Conservation (phyloP, 768 basidiomycete species). For the Gautieria morchelliformis region DNA sequence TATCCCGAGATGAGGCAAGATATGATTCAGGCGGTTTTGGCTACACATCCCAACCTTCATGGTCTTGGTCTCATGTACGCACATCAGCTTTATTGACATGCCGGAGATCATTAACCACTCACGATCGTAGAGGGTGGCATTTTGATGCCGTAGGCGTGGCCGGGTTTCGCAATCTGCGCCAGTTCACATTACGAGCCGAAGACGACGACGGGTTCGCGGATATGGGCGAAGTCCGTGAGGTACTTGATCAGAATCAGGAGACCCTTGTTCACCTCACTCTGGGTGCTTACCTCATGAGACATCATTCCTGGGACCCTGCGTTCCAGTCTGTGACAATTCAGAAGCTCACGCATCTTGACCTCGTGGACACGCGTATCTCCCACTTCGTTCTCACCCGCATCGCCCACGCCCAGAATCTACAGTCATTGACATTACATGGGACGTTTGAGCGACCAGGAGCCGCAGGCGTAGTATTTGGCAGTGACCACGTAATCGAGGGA, state of each 20-base stretch:
- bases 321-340: slow-evolving; percentile 56
- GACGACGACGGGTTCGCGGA: slow-evolving; percentile 65
- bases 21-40: slow-evolving; percentile 49
- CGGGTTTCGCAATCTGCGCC: slow-evolving; percentile 47
- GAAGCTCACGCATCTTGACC: slow-evolving; percentile 59
- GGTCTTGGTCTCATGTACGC: slow-evolving; percentile 51
- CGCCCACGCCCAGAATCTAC: slow-evolving; percentile 49
- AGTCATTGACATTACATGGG: slow-evolving; percentile 56
- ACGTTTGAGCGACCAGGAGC: slow-evolving; percentile 50
- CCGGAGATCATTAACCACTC: no score
- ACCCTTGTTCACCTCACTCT: slow-evolving; percentile 55
- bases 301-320: slow-evolving; percentile 58
- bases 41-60: slow-evolving; percentile 43
- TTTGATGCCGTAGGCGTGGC: slow-evolving; percentile 64
- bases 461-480: slow-evolving; percentile 50
- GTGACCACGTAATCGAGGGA: slow-evolving; percentile 50
- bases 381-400: slow-evolving; percentile 54
- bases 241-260: slow-evolving; percentile 48
- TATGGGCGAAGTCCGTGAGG: slow-evolving; percentile 56
- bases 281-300: slow-evolving; percentile 56
- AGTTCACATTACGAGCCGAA: slow-evolving; percentile 60
- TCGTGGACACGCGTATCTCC: slow-evolving; percentile 61
- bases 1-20: slow-evolving; percentile 63
- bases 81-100: neutral
- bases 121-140: slow-evolving; percentile 49